A percentile compares a stretch with the other conserved stretches of the same genome.
These are phyloP conservation scores for Colletotrichum sp. DNA, from an alignment of 2,329 filamentous ascomycete genomes.

Conservation along the genomic window DNA sequence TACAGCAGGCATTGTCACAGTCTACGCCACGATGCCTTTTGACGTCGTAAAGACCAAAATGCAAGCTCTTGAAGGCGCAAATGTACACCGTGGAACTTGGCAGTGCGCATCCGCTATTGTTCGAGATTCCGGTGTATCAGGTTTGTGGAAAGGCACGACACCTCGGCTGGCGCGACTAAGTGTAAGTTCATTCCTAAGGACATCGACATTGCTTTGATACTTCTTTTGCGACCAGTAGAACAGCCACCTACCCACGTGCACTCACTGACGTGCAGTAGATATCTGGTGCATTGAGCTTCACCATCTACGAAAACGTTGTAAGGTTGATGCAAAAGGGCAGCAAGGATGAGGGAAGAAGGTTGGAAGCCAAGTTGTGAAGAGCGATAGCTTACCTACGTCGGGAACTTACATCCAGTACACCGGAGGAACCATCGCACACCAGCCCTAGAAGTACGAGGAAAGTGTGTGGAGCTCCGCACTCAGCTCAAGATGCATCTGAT, in stretches of 20 bases:
- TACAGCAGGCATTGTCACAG: conserved; percentile 24
- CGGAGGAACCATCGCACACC: no score
- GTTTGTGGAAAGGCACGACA: neutral
- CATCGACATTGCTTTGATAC: neutral
- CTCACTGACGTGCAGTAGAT: neutral
- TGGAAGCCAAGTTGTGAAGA: neutral
- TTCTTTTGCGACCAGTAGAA: neutral
- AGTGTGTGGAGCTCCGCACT: neutral
- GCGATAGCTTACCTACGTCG: neutral
- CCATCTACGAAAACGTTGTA: neutral
- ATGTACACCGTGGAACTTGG: neutral
- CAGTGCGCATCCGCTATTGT: neutral
- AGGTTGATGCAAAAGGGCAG: neutral
- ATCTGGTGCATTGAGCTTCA: neutral
- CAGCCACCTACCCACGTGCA: neutral
- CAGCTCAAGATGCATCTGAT: neutral
- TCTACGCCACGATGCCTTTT: conserved; percentile 27
- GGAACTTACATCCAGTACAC: no score
- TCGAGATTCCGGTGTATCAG: neutral
- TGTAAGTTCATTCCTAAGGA: neutral
- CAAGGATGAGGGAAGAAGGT: neutral
- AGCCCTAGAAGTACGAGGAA: neutral
- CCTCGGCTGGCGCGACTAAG: neutral
- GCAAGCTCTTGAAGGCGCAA: conserved; percentile 3
- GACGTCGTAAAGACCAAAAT: conserved; percentile 29